A percentile compares a stretch with the other conserved stretches of the same genome.
These are phyloP conservation scores for Euphorbia schlechtendalii DNA, from an alignment of 441 rosid genomes.

Conservation along the genomic window DNA sequence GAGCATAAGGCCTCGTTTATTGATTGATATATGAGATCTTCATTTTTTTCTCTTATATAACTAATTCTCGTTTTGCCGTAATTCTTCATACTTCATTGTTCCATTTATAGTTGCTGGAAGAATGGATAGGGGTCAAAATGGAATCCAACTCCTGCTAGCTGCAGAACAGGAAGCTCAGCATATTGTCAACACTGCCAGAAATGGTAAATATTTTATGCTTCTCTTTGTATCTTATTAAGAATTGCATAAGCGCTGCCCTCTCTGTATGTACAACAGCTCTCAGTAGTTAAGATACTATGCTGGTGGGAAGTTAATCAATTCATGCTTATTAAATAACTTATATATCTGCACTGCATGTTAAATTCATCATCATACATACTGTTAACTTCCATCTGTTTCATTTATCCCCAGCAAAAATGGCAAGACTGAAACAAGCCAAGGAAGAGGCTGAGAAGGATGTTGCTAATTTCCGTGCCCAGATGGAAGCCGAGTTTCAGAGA, in stretches of 20 bases:
- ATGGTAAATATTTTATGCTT: conserved; percentile 26
- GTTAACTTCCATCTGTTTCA: conserved; percentile 6
- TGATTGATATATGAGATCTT: neutral
- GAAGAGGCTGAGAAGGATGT: conserved; percentile 82
- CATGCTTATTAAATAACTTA: neutral
- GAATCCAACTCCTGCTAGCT: conserved; percentile 82
- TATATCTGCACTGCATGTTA: too few species aligned
- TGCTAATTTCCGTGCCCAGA: conserved; percentile 59
- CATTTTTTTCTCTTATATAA: neutral
- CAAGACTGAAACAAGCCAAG: conserved; percentile 81
- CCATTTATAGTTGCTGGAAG: conserved; percentile 18
- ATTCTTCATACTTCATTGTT: conserved; percentile 11
- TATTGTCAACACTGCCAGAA: conserved; percentile 74
- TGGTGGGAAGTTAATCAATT: neutral
- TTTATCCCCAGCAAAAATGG: conserved; percentile 50
- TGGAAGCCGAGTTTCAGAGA: conserved; percentile 76
- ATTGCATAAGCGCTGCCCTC: too few species aligned
- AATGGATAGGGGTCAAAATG: conserved; percentile 78
- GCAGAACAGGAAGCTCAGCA: conserved; percentile 95
- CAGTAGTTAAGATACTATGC: neutral
- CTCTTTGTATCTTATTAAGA: neutral
- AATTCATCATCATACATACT: conserved; percentile 12
- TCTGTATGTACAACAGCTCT: neutral
- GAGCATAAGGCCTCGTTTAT: neutral
- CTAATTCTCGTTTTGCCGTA: conserved; percentile 1